A percentile compares a stretch with the other conserved stretches of the same genome.
These are phyloP conservation scores for Scytalidium lignicola DNA, from an alignment of 2,329 filamentous ascomycete species.

Conservation along the genomic window DNA sequence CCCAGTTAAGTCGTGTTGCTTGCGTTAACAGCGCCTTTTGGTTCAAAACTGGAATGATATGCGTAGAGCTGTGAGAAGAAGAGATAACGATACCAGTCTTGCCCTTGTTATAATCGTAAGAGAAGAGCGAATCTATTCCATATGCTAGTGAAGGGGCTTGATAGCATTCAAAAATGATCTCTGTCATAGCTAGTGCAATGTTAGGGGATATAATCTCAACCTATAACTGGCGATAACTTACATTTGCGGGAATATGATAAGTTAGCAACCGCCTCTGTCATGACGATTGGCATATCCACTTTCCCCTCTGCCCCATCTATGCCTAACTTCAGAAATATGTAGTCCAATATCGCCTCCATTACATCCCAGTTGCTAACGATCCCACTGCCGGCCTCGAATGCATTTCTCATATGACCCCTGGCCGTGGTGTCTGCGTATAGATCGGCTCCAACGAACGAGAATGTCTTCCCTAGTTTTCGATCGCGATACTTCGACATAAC, in stretches of 20 bases:
- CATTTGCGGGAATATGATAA: constrained; percentile 82
- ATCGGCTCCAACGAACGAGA: constrained; percentile 87
- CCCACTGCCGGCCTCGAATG: constrained; percentile 85
- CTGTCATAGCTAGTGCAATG: constrained; percentile 72
- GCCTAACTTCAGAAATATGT: constrained; percentile 89
- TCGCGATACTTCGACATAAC: constrained; percentile 95
- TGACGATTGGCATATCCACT: constrained; percentile 82
- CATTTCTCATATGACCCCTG: constrained; percentile 80
- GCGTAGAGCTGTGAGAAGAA: constrained; percentile 88
- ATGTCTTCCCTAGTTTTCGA: constrained; percentile 85
- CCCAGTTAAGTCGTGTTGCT: constrained; percentile 90
- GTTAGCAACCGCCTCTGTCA: constrained; percentile 95
- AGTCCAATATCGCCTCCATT: constrained; percentile 91
- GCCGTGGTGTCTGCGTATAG: constrained; percentile 94
- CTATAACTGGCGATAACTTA: constrained; percentile 38
- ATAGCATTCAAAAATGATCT: constrained; percentile 96
- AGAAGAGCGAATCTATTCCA: constrained; percentile 95
- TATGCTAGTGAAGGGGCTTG: constrained; percentile 83
- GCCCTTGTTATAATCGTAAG: constrained; percentile 82
- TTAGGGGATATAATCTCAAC: constrained; percentile 21
- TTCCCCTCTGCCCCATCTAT: constrained; percentile 69
- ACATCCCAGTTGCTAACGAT: constrained; percentile 97
- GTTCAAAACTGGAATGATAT: constrained; percentile 89
- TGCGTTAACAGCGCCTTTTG: constrained; percentile 79
- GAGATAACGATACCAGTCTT: constrained; percentile 83